Base-by-base conservation (phyloP, 805 yeast species). In the fission yeast (Schizosaccharomyces pombe) region DNA sequence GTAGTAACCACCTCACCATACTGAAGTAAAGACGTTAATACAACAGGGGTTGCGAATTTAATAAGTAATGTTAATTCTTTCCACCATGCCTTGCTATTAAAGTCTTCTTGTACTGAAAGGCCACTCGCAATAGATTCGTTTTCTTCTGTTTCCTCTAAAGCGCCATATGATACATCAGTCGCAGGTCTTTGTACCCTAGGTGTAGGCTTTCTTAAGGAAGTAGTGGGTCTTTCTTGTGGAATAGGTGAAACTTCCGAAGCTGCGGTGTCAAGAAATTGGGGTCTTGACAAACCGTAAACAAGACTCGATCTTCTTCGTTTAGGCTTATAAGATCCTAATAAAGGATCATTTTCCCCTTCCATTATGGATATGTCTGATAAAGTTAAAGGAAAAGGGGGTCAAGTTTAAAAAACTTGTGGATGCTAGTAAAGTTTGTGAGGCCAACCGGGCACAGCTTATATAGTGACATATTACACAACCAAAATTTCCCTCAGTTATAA, bases 1-100 rank as follows among this genome's bases (percentile, higher is more conserved):
- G 89, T 81, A 0, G 83, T 84, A 24, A 85, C 77, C 1, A 86
- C 76, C 55, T 85, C 71, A 12, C 85, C 78, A 62, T 78, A 79
- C 63, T 81, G 85, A 31, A 84, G 68, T 47, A 82, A 68, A 60
- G 83, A 82, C 0, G 93, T 82, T 57, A 80, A 65, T 2, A 80
- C 75, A 57, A 83, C 65, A 0, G 93, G 80, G 0, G 69, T 60
- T 2, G 77, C 68, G 56, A 61, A 65, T 12, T 43, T 40, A 14
- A 59, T 53, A 14, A 68, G 59, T 14, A 62, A 64, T 1, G 47
- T 40, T 8, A 63, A 53, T 57, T 68, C 71, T 5, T 64, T 54
- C 8, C 31, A 39, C 49, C 47, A 52, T 33, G 52, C 28, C n/a
- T 24, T 43, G 11, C n/a, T n/a, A n/a, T n/a, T n/a, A n/a, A n/a